phyloP scores from a whole-genome alignment of 2,329 filamentous ascomycete species.

The Sordariomycetes sp. region DNA sequence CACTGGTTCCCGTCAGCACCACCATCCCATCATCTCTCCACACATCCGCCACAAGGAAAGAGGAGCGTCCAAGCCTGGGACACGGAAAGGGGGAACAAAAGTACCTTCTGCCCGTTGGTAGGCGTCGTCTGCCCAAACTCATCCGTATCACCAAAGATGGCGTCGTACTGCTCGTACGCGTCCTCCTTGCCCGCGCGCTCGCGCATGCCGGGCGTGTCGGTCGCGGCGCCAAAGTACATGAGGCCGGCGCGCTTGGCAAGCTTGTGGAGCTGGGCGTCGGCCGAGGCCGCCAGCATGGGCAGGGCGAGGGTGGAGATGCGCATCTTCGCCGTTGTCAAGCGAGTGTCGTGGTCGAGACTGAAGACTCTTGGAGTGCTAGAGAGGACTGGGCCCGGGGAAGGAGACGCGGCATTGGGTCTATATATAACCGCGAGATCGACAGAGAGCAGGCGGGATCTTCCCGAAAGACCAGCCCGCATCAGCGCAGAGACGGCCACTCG shows the following conservation, averaged over 20 bases:
- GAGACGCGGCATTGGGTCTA: neutral
- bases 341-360: neutral
- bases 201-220: constrained; percentile 30
- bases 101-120: constrained; percentile 39
- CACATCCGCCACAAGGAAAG: neutral
- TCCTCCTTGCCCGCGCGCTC: constrained; percentile 30
- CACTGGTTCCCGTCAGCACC: constrained; percentile 19
- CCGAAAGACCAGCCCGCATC: neutral
- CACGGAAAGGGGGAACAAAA: neutral
- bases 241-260: constrained; percentile 38
- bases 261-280: constrained; percentile 25
- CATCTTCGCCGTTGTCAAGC: constrained; percentile 8
- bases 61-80: neutral
- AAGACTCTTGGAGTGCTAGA: neutral
- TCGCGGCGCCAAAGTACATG: constrained; percentile 49
- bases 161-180: constrained; percentile 37
- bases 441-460: neutral
- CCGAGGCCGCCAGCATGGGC: constrained; percentile 13
- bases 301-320: constrained; percentile 9
- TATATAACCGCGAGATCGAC: neutral
- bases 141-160: constrained; percentile 34
- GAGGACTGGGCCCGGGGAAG: neutral
- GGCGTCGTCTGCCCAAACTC: constrained; percentile 52
- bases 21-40: neutral
- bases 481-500: neutral